Evolutionary conservation across 169 alveolate genomes (phyloP), one percentile per base, ranked within the genome.

Genomic region (Cryptosporidium sp.): DNA sequence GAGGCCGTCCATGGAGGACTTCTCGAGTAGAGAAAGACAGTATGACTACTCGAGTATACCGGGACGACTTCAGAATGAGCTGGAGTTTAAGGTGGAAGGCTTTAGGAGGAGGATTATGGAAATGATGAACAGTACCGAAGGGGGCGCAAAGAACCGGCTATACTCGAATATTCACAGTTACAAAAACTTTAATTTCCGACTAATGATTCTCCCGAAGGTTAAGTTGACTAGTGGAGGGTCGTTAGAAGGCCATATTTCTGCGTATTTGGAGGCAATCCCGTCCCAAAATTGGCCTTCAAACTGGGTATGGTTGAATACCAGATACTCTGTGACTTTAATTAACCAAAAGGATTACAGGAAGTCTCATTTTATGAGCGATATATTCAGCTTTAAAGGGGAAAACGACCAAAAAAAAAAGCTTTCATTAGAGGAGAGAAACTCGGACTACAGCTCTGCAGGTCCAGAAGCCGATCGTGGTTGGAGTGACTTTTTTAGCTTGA

Each of bases 201-300:
- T 80, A 10, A 80, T 80, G 89, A 67, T 80, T 10, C 55, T 80
- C 10, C 89, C 89, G 4, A 80, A 67, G 74, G 89, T 67, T 16
- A 80, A 62, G 67, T 50, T 80, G 37, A 62, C 89, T n/a, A 59
- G 80, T 18, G 67, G 61, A 0, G 89, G 89, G 0, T 80, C 89
- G 6, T 23, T 80, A 16, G 89, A 80, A 29, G 89, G 89, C 8
- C 71, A 59, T 23, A 80, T 80, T 26, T 92, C 94, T 14, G 86
- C 96, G 12, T 95, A 93, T 61, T 87, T 95, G 33, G 97, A 95
- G 92, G 93, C 96, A 7, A 61, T 86, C 12, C 92, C 80, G 51
- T 93, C 92, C 84, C 94, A 86, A 29, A 96, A 95, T 50, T 95
- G 97, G 97, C 96, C 96, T 0, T 92, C 85, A 37, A 95, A 92